These are phyloP conservation scores for Tulasnella sp. DNA, from an alignment of 768 basidiomycete genomes.

Conservation along the genomic window DNA sequence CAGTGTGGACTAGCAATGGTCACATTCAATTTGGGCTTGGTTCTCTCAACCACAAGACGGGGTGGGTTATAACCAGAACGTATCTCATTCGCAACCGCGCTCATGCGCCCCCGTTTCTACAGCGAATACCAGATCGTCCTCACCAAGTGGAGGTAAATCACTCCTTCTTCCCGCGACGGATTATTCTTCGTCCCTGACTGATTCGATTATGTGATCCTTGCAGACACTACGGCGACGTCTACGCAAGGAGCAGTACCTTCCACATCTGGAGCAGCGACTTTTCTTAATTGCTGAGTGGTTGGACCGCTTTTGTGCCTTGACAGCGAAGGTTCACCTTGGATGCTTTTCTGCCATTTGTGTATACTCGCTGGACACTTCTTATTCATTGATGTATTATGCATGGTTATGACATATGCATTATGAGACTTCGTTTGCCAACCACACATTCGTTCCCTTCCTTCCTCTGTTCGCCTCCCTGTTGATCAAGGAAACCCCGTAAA, in stretches of 20 bases:
- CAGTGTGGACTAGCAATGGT: neutral
- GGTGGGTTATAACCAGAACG: neutral
- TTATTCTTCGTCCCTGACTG: neutral
- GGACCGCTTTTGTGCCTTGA: neutral
- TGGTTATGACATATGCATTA: neutral
- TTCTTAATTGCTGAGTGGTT: neutral
- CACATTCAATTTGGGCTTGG: neutral
- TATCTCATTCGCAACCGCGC: neutral
- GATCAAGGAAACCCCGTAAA: too few relatives aligned
- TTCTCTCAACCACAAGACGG: neutral
- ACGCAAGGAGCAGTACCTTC: neutral
- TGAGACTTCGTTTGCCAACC: too few relatives aligned
- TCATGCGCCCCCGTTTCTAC: neutral
- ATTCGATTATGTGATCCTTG: neutral
- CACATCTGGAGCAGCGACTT: neutral
- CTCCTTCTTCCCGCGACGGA: neutral
- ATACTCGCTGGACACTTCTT: neutral
- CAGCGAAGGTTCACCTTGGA: neutral
- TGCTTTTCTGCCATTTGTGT: neutral
- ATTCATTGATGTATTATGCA: neutral
- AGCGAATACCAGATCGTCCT: neutral
- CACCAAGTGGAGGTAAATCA: neutral
- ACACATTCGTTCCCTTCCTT: too few relatives aligned
- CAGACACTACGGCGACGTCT: neutral
- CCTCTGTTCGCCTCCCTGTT: too few relatives aligned